Percentiles rank a stretch among this genome's conserved stretches.
Conservation (phyloP, 2,329 filamentous ascomycete genomes). For the Calonectria pauciramosa region DNA sequence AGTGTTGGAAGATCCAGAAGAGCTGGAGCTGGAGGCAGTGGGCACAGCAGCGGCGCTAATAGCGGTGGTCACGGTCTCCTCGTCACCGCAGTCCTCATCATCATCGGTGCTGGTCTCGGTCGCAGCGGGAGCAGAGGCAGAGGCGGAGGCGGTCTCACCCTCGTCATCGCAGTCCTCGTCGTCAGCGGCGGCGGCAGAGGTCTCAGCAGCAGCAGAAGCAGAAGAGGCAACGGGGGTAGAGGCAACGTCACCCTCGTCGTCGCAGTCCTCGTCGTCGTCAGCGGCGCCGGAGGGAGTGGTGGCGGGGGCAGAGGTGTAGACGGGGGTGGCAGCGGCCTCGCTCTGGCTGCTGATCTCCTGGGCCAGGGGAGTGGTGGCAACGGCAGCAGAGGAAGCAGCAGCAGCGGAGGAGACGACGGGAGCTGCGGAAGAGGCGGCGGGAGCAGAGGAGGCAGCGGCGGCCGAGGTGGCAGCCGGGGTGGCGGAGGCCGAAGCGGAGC, state of each 20-base stretch:
- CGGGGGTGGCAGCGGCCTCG: neutral
- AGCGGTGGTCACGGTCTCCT: neutral
- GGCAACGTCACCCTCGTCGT: slow-evolving; percentile 25
- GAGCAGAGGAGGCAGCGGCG: slow-evolving; percentile 21
- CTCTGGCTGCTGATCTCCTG: slow-evolving; percentile 1
- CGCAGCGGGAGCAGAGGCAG: neutral
- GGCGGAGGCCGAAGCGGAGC: slow-evolving; percentile 18
- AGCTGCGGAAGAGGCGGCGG: slow-evolving; percentile 19
- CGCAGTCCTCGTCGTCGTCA: slow-evolving; percentile 31
- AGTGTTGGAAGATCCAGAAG: neutral
- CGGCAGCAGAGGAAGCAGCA: slow-evolving; percentile 9
- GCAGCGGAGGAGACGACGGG: neutral
- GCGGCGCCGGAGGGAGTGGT: slow-evolving; percentile 22
- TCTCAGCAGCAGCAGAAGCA: neutral
- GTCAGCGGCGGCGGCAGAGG: slow-evolving; percentile 4
- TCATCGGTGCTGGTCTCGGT: neutral
- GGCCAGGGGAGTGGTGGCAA: slow-evolving; percentile 24
- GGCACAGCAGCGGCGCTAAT: neutral
- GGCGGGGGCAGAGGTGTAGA: slow-evolving; percentile 21
- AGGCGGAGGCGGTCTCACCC: slow-evolving; percentile 5
- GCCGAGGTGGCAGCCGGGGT: slow-evolving; percentile 19
- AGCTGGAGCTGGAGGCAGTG: neutral
- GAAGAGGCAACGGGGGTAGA: neutral
- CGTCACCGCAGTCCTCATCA: neutral
- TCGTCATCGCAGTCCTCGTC: slow-evolving; percentile 18